Base-by-base conservation (phyloP, 768 basidiomycete genomes). In the Kwoniella bestiolae region DNA sequence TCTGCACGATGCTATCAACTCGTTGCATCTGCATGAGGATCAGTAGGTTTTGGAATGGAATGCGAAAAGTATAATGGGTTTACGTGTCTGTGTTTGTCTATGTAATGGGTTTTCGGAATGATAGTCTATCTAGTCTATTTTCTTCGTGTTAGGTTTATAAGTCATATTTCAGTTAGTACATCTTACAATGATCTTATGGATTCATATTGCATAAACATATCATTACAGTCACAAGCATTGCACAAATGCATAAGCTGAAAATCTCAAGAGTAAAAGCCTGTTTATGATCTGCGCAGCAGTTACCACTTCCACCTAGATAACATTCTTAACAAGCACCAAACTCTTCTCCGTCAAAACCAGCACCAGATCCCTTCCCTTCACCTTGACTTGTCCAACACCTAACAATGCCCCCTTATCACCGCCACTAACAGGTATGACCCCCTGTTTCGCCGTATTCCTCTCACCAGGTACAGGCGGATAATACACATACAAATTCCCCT, bases 401-500 rank as follows among this genome's bases (percentile, higher is more conserved):
- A 96, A 77, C 63, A 96, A 80, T 1, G 90, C 86, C 0, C 94
- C 92, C 14, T 87, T 86, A 21, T 84, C 82, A 2, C 87, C 88
- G 63, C 87, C 88, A 14, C 87, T 87, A 11, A 93, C 84, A 70
- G 86, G 86, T n/a, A 96, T 82, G 26, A 96, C 88, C 1, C 89
- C 85, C 78, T 96, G 94, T 74, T 88, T 90, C 9, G 90, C 91
- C 8, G 25, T 38, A 52, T 86, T 87, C 18, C 80, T 84, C 6
- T 55, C 52, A 23, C 55, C 50, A 1, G 81, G 68, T 2, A 81
- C 73, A 1, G 87, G 82, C 12, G 85, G 84, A 31, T 88, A 88
- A 81, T 95, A 97, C 16, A 94, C 84, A 79, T 94, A 96, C 25
- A 91, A 84, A 72, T 97, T 95, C 2, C 90, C 90, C 26, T 89